phyloP scores from a whole-genome alignment of 257 asterid species.

The Petunia axillaris region DNA sequence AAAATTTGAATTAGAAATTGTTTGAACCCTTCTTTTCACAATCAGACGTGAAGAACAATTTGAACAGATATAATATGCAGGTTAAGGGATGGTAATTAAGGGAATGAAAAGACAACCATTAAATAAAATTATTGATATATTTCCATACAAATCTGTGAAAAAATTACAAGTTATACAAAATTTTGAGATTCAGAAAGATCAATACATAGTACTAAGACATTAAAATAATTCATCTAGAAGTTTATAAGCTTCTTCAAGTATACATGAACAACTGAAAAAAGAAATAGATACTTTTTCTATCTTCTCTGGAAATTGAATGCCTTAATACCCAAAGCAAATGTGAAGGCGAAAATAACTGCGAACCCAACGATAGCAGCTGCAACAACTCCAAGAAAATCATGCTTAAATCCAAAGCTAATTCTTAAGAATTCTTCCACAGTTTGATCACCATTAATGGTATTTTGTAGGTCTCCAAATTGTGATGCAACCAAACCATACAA shows the following conservation, averaged over 20 bases:
- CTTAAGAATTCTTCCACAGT: constrained; percentile 51
- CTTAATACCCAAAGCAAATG: constrained; percentile 51
- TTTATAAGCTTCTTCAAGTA: constrained; percentile 7
- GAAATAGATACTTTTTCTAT: constrained; percentile 24
- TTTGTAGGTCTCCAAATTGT: constrained; percentile 47
- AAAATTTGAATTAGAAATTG: not conserved
- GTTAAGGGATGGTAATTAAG: not conserved
- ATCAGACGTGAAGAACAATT: not conserved
- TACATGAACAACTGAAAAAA: not conserved
- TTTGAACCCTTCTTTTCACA: not conserved
- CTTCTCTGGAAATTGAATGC: constrained; percentile 65
- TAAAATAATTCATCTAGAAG: not conserved
- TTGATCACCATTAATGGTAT: constrained; percentile 5
- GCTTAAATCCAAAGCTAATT: constrained; percentile 51
- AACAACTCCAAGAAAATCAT: constrained; percentile 57
- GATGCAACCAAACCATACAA: constrained; percentile 53
- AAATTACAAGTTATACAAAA: constrained; percentile 7
- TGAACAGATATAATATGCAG: not conserved
- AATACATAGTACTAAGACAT: not conserved
- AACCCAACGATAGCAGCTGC: constrained; percentile 44
- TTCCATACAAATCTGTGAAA: not conserved
- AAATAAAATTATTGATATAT: constrained; percentile 3
- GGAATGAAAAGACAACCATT: not conserved
- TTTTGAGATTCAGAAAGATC: constrained; percentile 14
- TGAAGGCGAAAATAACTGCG: constrained; percentile 45